phyloP scores from a whole-genome alignment of 2,329 filamentous ascomycete genomes.

The Ophioceras dolichostomum region DNA sequence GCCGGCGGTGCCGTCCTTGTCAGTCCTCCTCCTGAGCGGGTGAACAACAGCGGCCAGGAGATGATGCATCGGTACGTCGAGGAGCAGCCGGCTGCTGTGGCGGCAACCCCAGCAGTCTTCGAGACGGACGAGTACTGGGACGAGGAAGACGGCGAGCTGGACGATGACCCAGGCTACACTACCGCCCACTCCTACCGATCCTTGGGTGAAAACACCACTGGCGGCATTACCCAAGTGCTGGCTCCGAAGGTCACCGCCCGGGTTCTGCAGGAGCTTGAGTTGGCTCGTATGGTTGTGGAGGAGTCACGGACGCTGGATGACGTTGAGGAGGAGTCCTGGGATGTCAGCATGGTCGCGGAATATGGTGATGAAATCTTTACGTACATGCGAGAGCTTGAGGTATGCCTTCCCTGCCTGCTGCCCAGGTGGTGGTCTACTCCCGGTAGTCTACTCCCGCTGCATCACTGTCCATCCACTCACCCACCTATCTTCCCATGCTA shows the following conservation, averaged over 20 bases:
- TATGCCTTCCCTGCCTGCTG: slow-evolving; percentile 25
- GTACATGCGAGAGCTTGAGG: slow-evolving; percentile 85
- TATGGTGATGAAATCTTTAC: slow-evolving; percentile 93
- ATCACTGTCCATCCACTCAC: too few relatives aligned
- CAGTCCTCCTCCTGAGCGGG: too few relatives aligned
- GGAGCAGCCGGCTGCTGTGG: neutral
- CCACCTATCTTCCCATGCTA: too few relatives aligned
- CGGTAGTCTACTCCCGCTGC: neutral
- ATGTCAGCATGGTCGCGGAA: slow-evolving; percentile 95
- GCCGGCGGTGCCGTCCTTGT: slow-evolving; percentile 40
- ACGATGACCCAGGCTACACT: slow-evolving; percentile 59
- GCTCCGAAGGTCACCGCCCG: slow-evolving; percentile 61
- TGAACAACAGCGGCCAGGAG: too few relatives aligned
- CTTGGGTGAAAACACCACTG: slow-evolving; percentile 50
- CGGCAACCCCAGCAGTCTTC: slow-evolving; percentile 12
- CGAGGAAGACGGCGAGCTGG: slow-evolving; percentile 55
- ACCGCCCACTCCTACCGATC: slow-evolving; percentile 67
- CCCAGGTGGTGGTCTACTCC: slow-evolving; percentile 7
- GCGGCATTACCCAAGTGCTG: slow-evolving; percentile 44
- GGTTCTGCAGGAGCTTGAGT: slow-evolving; percentile 59
- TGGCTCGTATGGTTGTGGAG: slow-evolving; percentile 53
- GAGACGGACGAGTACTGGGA: slow-evolving; percentile 66
- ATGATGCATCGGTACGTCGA: slow-evolving; percentile 6
- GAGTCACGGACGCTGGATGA: slow-evolving; percentile 56
- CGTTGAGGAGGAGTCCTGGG: slow-evolving; percentile 78